Percentiles rank a stretch among this genome's conserved stretches.
Evolutionary conservation across 148 eudicot species (phyloP).

Genomic region (Amaranthus cruentus): DNA sequence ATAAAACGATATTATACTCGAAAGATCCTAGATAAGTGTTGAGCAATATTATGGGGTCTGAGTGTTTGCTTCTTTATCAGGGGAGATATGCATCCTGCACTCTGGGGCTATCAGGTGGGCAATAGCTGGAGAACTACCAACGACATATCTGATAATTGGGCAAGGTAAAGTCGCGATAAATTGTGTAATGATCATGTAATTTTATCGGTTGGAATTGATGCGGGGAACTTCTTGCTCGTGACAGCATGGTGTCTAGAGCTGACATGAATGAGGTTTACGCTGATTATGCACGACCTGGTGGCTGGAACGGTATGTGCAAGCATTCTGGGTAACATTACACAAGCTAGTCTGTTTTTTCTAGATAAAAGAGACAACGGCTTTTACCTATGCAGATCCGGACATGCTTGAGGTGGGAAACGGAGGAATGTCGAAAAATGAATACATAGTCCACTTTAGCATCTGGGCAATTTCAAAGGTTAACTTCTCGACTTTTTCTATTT

Average conservation of each 20-base stretch:
- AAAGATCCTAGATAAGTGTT: not conserved
- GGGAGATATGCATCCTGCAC: constrained; percentile 87
- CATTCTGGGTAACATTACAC: not conserved
- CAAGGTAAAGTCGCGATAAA: constrained; percentile 33
- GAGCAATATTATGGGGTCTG: not conserved
- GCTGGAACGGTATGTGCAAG: constrained; percentile 75
- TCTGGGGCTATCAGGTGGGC: constrained; percentile 67
- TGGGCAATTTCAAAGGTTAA: constrained; percentile 81
- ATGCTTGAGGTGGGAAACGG: constrained; percentile 99
- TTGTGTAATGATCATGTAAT: not conserved
- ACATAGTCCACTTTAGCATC: constrained; percentile 75
- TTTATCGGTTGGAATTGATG: not conserved
- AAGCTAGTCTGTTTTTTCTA: not conserved
- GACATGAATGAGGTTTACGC: constrained; percentile 74
- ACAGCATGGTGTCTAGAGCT: constrained; percentile 74
- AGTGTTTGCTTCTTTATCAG: constrained; percentile 22
- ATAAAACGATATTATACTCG: not conserved
- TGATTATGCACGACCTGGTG: constrained; percentile 82
- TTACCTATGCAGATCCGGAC: constrained; percentile 63
- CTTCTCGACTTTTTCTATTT: not conserved
- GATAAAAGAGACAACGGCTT: not conserved
- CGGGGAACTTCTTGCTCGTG: not conserved
- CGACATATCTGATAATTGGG: constrained; percentile 69
- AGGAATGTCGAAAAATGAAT: constrained; percentile 69
- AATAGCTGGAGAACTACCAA: constrained; percentile 90